Percentiles rank a stretch among this genome's conserved stretches.
Conservation (phyloP, 805 yeast species). For the Candida boleticola region DNA sequence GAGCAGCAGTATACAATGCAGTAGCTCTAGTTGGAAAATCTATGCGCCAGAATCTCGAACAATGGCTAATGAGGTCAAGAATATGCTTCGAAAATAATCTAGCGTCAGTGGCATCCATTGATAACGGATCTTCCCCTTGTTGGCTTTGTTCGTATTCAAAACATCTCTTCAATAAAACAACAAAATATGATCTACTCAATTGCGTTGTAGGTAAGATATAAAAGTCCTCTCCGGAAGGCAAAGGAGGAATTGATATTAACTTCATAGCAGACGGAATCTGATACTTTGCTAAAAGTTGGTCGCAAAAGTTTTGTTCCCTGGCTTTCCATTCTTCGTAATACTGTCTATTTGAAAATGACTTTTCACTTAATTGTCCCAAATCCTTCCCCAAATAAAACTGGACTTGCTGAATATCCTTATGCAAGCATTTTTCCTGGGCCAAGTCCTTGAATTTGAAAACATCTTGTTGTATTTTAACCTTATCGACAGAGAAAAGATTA, state of each 20-base stretch:
- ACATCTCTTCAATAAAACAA: slow-evolving; percentile 41
- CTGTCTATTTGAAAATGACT: slow-evolving; percentile 18
- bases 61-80: slow-evolving; percentile 40
- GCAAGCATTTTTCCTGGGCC: slow-evolving; percentile 38
- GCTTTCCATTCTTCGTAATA: slow-evolving; percentile 34
- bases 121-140: not conserved
- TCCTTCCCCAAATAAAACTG: slow-evolving; percentile 35
- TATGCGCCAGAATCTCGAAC: slow-evolving; percentile 59
- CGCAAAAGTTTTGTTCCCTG: slow-evolving; percentile 23
- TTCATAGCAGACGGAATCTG: slow-evolving; percentile 31
- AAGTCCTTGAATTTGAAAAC: slow-evolving; percentile 39
- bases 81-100: slow-evolving; percentile 40
- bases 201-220: slow-evolving; percentile 32
- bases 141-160: slow-evolving; percentile 35
- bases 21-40: slow-evolving; percentile 49
- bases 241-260: slow-evolving; percentile 27
- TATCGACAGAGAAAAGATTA: slow-evolving; percentile 49
- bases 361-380: slow-evolving; percentile 37
- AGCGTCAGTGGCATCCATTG: slow-evolving; percentile 6
- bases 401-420: slow-evolving; percentile 34
- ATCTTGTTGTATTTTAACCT: slow-evolving; percentile 53
- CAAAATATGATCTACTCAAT: slow-evolving; percentile 38
- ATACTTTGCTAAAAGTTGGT: slow-evolving; percentile 24
- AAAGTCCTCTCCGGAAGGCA: slow-evolving; percentile 36
- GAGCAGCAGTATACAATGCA: slow-evolving; percentile 49